A percentile compares a stretch with the other conserved stretches of the same genome.
These are phyloP conservation scores for Fusarium longipes DNA, from an alignment of 2,329 filamentous ascomycete species.

Conservation along the genomic window DNA sequence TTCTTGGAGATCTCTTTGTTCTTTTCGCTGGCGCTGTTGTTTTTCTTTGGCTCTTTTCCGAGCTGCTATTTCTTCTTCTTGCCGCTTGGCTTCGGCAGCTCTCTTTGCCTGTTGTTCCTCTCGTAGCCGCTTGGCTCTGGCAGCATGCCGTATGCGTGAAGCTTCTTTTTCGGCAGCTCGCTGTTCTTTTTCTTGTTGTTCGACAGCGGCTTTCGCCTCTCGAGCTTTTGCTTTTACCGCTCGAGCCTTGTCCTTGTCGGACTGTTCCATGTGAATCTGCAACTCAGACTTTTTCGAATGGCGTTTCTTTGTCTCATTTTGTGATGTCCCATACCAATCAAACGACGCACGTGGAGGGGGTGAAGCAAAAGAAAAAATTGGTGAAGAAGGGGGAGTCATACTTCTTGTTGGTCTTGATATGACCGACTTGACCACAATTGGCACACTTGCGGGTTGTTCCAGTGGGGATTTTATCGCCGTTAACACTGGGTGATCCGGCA, in stretches of 20 bases:
- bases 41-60: constrained; percentile 35
- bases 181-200: constrained; percentile 13
- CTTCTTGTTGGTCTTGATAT: constrained; percentile 99
- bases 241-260: constrained; percentile 39
- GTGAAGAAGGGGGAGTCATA: constrained; percentile 58
- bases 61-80: constrained; percentile 27
- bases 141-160: constrained; percentile 34
- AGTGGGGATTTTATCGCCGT: constrained; percentile 63
- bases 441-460: constrained; percentile 92
- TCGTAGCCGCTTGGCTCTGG: constrained; percentile 24
- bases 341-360: constrained; percentile 47
- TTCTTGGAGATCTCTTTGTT: constrained; percentile 24
- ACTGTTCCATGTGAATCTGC: constrained; percentile 38
- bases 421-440: constrained; percentile 95
- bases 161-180: constrained; percentile 27
- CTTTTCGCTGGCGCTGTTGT: constrained; percentile 26
- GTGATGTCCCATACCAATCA: constrained; percentile 50
- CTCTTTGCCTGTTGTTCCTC: constrained; percentile 29
- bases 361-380: constrained; percentile 31
- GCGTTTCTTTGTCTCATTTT: constrained; percentile 27
- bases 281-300: constrained; percentile 36
- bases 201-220: constrained; percentile 29
- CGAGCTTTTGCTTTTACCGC: constrained; percentile 28
- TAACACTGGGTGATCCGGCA: constrained; percentile 62
- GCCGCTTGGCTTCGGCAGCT: constrained; percentile 28